Evolutionary conservation across 352 stramenopile genomes (phyloP), one percentile per base, ranked within the genome.

Genomic region (Salisapilia sapeloensis): DNA sequence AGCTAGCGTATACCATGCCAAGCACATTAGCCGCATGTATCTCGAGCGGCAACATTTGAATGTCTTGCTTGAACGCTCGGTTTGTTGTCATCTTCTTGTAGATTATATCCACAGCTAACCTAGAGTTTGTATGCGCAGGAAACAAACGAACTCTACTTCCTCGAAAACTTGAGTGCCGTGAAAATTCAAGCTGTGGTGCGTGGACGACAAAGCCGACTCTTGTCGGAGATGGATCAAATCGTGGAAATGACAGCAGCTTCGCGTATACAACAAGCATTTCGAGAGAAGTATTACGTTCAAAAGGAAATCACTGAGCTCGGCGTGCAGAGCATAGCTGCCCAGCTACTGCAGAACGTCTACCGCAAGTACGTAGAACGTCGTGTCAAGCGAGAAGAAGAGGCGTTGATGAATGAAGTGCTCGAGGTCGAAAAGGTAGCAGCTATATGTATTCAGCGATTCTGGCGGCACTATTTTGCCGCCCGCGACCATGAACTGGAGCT

Each of bases 131-230:
- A 6, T 31, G n/a, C n/a, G 19, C 22, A 77, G 62, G 26, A 60
- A 30, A 35, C 31, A 4, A 41, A 50, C 18, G 60, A 79, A 31
- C 46, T 56, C 13, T 17, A 35, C 2, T 74, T 77, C 41, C 35
- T 77, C 6, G 53, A 79, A 30, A 32, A 58, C 10, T 29, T 75
- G 4, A 54, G 56, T 17, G 53, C 48, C 2, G 58, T 56, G 10
- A 76, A 76, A 38, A 70, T 85, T 21, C 69, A 85, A 22, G 58
- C 69, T 2, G 32, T 81, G 6, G 67, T 63, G 6, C 66, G 71
- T 29, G 71, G 71, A 4, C 49, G 35, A 2, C 67, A 86, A 28
- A 59, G 48, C 12, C 64, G 71, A 23, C 17, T 75, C 8, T 28
- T 84, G 6, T 45, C 36, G 0, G 56, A 79, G n/a, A 63, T 53